Base-by-base conservation (phyloP, 1,284 basidiomycete genomes). In the Trichosporon inkin region DNA sequence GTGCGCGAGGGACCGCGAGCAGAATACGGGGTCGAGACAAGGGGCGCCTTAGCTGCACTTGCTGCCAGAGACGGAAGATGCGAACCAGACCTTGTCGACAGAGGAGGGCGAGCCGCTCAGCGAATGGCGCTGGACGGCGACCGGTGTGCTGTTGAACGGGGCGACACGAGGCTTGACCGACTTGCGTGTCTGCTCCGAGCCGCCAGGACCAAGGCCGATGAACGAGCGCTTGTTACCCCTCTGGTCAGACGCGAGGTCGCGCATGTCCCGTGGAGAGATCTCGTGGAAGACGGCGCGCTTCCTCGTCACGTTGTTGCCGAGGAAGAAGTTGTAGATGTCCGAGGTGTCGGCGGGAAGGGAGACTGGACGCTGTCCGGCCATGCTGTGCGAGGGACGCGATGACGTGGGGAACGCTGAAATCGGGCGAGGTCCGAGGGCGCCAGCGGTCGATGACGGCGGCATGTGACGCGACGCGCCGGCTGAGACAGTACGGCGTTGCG, bases 311-410 rank as follows among this genome's bases (percentile, higher is more conserved):
- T 49, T 49, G 44, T 49, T 49, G 17, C 44, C 44, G 44, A 49
- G 44, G 44, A 49, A 49, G 44, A 49, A 49, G 44, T 49, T 49
- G 44, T 49, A 49, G 22, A 49, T 49, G 16, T 49, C 44, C 44
- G 44, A n/a, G 22, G 44, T 49, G 44, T 49, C 44, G 1, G 44
- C 44, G 2, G 44, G 44, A 14, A 49, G 24, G 4, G 24, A 32
- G 24, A 13, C n/a, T 2, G 44, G 44, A 24, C 44, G 44, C 3
- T 40, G 17, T 16, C 16, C 38, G 16, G n/a, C 22, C 10, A 22
- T 22, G 14, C 16, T 7, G 14, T 6, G 14, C 7, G 22, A 13
- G 20, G 44, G 44, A 14, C 44, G 22, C 3, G 44, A 49, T 22
- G 44, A 49, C 13, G 19, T 19, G 24, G 44, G 44, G 44, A 49